Percentiles rank a stretch among this genome's conserved stretches.
Conservation (phyloP, 1,139 yeast species). For the Candida albicans region DNA sequence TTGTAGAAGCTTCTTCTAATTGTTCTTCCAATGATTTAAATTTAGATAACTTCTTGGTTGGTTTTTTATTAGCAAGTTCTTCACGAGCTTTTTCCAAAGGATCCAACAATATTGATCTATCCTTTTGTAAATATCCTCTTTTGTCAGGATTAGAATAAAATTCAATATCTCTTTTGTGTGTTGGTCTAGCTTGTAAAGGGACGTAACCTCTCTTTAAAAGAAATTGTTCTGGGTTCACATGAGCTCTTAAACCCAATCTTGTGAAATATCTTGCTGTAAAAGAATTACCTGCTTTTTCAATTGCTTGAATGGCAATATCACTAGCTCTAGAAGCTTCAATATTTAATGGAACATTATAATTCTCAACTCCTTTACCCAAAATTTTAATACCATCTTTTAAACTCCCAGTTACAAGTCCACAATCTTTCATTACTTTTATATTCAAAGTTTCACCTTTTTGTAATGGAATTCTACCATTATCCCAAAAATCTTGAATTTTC, state of each 20-base stretch:
- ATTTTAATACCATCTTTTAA: conserved; percentile 81
- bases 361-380: conserved; percentile 64
- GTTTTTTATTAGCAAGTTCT: conserved; percentile 27
- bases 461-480: conserved; percentile 68
- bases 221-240: conserved; percentile 72
- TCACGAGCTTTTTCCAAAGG: conserved; percentile 26
- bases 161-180: conserved; percentile 74
- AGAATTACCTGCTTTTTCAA: conserved; percentile 71
- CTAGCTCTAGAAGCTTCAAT: conserved; percentile 87
- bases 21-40: conserved; percentile 14
- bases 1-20: conserved; percentile 12
- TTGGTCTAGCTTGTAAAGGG: conserved; percentile 87
- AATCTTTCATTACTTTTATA: conserved; percentile 61
- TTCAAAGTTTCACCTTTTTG: conserved; percentile 64
- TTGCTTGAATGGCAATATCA: conserved; percentile 64
- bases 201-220: conserved; percentile 70
- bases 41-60: conserved; percentile 30
- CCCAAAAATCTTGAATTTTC: conserved; percentile 60
- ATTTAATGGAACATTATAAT: conserved; percentile 59
- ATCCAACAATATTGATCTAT: conserved; percentile 40
- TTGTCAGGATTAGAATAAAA: conserved; percentile 71
- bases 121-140: conserved; percentile 69
- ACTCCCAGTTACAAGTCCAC: conserved; percentile 71
- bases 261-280: conserved; percentile 76
- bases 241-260: conserved; percentile 66